Evolutionary conservation across 805 yeast species (phyloP), one percentile per base, ranked within the genome.

Genomic region (Pichia occidentalis): DNA sequence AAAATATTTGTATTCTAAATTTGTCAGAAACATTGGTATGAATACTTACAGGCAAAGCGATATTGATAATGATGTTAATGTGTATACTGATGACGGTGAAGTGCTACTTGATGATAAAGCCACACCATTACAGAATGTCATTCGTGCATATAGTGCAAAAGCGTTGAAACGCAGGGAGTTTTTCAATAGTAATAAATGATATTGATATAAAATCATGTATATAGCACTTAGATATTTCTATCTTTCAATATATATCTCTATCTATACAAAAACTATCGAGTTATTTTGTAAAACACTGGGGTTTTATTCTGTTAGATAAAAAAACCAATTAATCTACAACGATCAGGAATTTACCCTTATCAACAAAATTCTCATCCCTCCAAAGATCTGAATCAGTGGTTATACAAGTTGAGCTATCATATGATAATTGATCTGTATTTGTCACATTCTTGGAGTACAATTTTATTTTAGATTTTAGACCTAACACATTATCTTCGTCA

Each of bases 121-220:
- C 1, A 37, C 50, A 9, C 28, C 32, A 12, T 32, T 45, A 6
- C 60, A 54, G 34, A 46, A 50, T 32, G 35, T 52, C 5, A 42
- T 59, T 36, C 47, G 67, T 29, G 64, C 64, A 1, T 60, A 57
- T 43, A 60, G 65, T 40, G 60, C 47, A 5, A 61, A 54, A 43
- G 57, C 59, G 12, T 26, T 37, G 19, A 48, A 41, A 24, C 44
- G 60, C n/a, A 33, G 34, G 21, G 37, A 34, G 22, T n/a, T 29
- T 14, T 32, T n/a, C 27, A 24, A 30, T n/a, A 7, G 27, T n/a
- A 29, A 26, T 14, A 25, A 25, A 18, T 18, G n/a, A n/a, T n/a
- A n/a, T n/a, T n/a, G n/a, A n/a, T n/a, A n/a, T n/a, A n/a, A n/a
- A n/a, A 34, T 18, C n/a, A 18, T 32, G 24, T 36, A 24, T 27